Percentiles rank a stretch among this genome's conserved stretches.
phyloP scores from a whole-genome alignment of 192 early-diverging fungal genomes.

The Dispira parvispora region DNA sequence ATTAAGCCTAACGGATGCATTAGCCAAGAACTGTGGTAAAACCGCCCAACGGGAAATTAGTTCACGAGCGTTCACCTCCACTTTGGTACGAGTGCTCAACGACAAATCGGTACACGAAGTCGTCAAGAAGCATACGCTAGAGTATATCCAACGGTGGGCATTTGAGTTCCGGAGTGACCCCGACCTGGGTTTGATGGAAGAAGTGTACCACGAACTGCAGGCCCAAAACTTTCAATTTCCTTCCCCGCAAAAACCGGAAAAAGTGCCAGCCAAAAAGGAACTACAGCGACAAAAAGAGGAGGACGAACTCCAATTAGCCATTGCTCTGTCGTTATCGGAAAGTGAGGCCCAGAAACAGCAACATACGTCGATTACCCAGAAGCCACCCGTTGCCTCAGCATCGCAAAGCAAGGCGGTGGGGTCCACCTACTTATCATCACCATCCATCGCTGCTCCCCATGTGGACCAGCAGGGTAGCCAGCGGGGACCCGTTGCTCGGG shows the following conservation, averaged over 20 bases:
- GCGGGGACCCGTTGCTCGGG: conserved; percentile 33
- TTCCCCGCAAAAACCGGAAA: conserved; percentile 67
- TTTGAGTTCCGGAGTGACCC: conserved; percentile 68
- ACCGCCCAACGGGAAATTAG: conserved; percentile 68
- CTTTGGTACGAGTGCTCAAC: conserved; percentile 54
- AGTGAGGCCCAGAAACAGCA: conserved; percentile 23
- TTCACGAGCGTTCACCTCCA: conserved; percentile 67
- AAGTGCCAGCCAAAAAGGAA: conserved; percentile 45
- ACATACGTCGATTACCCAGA: background rate
- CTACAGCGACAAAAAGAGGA: conserved; percentile 84
- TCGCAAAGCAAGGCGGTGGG: background rate
- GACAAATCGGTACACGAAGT: conserved; percentile 62
- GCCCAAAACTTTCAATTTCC: conserved; percentile 39
- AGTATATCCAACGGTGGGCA: conserved; percentile 83
- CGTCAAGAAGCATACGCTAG: conserved; percentile 64
- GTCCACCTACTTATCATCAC: conserved; percentile 14
- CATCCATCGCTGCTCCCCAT: conserved; percentile 14
- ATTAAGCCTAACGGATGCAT: conserved; percentile 60
- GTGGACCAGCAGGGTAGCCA: conserved; percentile 14
- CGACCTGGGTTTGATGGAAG: conserved; percentile 61
- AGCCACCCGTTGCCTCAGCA: too few relatives aligned
- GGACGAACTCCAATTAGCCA: conserved; percentile 82
- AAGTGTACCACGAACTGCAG: conserved; percentile 34
- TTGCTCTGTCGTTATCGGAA: conserved; percentile 76
- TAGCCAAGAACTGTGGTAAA: conserved; percentile 81